These are phyloP conservation scores for Yamadazyma siamensis DNA, from an alignment of 1,139 yeast genomes.

Conservation along the genomic window DNA sequence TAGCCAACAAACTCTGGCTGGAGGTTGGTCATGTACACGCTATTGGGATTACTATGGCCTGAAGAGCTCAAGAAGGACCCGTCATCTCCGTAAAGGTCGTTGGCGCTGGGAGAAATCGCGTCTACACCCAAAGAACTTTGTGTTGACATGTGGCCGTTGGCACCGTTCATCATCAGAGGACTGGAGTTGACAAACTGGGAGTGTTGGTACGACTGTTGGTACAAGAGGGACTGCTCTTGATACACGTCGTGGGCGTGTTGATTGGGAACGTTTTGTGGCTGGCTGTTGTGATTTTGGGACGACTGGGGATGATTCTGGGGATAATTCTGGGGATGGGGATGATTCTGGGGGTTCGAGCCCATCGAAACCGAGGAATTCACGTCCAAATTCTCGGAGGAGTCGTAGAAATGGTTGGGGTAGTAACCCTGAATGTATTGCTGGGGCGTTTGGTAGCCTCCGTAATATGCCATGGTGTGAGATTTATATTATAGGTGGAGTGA, in stretches of 20 bases:
- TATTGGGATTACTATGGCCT: not conserved
- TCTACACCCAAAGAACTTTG: conserved; percentile 9
- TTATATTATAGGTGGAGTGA: not conserved
- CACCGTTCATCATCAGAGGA: not conserved
- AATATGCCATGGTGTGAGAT: conserved; percentile 45
- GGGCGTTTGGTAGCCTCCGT: conserved; percentile 42
- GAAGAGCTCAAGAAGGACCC: conserved; percentile 11
- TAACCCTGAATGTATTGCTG: conserved; percentile 38
- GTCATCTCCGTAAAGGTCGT: conserved; percentile 25
- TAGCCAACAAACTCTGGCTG: conserved; percentile 1
- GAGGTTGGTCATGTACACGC: not conserved
- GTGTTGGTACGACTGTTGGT: conserved; percentile 1
- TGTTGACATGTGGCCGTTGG: conserved; percentile 1
- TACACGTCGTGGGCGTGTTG: conserved; percentile 3
- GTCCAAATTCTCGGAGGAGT: conserved; percentile 13
- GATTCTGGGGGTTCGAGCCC: conserved; percentile 4
- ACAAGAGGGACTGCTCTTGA: not conserved
- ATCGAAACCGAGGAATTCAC: conserved; percentile 5
- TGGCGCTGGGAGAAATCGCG: conserved; percentile 15
- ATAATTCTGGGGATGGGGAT: conserved; percentile 1
- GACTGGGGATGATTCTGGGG: conserved; percentile 12
- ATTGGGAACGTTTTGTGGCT: conserved; percentile 1
- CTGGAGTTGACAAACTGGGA: not conserved
- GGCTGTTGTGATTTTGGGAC: conserved; percentile 13
- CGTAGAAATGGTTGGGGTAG: conserved; percentile 26